Base-by-base conservation (phyloP, 2,329 filamentous ascomycete genomes). In the Claviceps sp. region DNA sequence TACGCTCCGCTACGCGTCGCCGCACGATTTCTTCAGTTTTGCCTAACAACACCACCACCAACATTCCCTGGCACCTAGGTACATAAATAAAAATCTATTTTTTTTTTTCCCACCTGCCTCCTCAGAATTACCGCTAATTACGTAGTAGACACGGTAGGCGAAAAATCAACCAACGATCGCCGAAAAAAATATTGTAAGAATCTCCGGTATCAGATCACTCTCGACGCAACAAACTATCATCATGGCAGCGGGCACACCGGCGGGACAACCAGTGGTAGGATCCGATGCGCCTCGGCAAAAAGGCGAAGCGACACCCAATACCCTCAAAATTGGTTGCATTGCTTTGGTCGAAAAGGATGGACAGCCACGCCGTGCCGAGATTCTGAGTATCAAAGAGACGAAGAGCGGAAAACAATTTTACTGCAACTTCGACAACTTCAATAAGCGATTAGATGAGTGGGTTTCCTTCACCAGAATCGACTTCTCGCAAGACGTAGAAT, bases 371-470 rank as follows among this genome's bases (percentile, higher is more conserved):
- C 89, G 93, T 71, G 93, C 93, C 60, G 93, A 98, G 67, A 95
- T 98, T 56, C 73, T 98, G n/a, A 93, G 89, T 54, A 94, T 97
- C 60, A 85, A 87, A 63, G 87, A 90, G 54, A 86, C 87, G 22
- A 94, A 94, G 68, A 91, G 88, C 62, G 84, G 86, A 16, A 85
- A 88, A 41, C 86, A 87, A 52, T 96, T 91, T 64, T 96, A 96
- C 68, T 94, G 95, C 62, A 95, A 97, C 67, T 97, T 96, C 66
- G 89, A 95, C 64, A 94, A 95, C 63, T 97, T 96, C 79, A 97
- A 97, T 71, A 97, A 97, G 69, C 76, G 75, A 58, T 69, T 80
- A 13, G 73, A 79, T 72, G 93, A 98, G 74, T 98, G 93, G 93
- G 84, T 98, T 9, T 77, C 86, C 1, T 79, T 85, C 34, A 76